These are phyloP conservation scores for Candida mesenterica DNA, from an alignment of 1,139 yeast genomes.

Conservation along the genomic window DNA sequence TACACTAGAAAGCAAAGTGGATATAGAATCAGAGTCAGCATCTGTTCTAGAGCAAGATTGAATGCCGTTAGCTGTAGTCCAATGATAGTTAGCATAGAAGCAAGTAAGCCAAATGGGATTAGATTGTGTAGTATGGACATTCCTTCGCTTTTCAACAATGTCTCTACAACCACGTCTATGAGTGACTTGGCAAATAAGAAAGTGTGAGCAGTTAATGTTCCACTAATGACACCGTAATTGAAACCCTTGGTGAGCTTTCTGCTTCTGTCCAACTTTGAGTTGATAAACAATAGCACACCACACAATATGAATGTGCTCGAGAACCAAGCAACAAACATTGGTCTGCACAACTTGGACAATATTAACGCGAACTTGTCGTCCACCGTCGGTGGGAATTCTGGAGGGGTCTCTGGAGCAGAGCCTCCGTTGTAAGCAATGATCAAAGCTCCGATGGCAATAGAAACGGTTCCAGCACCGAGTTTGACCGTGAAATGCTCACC, in stretches of 20 bases:
- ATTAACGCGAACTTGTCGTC: constrained; percentile 29
- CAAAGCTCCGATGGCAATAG: constrained; percentile 74
- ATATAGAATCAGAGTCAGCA: constrained; percentile 76
- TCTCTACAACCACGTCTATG: constrained; percentile 61
- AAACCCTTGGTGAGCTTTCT: constrained; percentile 47
- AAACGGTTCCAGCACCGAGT: constrained; percentile 62
- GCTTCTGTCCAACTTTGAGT: constrained; percentile 5
- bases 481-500: constrained; percentile 63
- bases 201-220: constrained; percentile 83
- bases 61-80: constrained; percentile 70
- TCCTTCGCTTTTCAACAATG: constrained; percentile 33
- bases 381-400: constrained; percentile 20
- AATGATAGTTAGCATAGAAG: constrained; percentile 64
- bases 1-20: constrained; percentile 85
- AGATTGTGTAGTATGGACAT: constrained; percentile 14
- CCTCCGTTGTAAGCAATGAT: constrained; percentile 75
- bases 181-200: constrained; percentile 80
- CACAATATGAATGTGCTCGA: constrained; percentile 32
- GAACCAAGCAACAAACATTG: constrained; percentile 40
- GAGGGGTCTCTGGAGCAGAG: constrained; percentile 18
- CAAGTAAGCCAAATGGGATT: constrained; percentile 51
- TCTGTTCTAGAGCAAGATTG: constrained; percentile 68
- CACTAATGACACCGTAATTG: constrained; percentile 68
- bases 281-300: constrained; percentile 24
- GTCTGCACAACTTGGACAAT: constrained; percentile 24